Evolutionary conservation across 2,329 filamentous ascomycete species (phyloP).

Genomic region (Fonsecaea pedrosoi): DNA sequence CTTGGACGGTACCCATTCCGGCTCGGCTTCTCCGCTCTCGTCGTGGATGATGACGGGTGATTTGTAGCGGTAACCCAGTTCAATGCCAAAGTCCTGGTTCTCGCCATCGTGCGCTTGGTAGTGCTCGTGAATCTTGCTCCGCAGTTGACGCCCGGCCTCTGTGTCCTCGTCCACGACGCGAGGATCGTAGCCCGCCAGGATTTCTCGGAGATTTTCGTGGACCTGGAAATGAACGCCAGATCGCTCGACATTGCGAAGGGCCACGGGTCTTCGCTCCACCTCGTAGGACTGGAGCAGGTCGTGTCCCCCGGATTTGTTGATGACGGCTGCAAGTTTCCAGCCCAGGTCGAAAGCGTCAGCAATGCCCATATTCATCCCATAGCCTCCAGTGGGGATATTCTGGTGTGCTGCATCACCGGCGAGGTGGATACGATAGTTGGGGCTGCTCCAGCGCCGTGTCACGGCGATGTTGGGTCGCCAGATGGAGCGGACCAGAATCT

Average conservation of each 20-base stretch:
- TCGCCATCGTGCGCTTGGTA: constrained; percentile 30
- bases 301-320: constrained; percentile 47
- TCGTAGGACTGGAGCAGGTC: constrained; percentile 43
- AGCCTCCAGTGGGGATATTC: constrained; percentile 56
- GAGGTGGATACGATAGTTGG: constrained; percentile 44
- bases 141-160: constrained; percentile 13
- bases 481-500: constrained; percentile 43
- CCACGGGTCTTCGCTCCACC: constrained; percentile 43
- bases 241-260: constrained; percentile 40
- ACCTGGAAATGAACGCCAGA: constrained; percentile 39
- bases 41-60: constrained; percentile 35
- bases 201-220: constrained; percentile 26
- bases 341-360: constrained; percentile 63
- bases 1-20: constrained; percentile 13
- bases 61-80: constrained; percentile 36
- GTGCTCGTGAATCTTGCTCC: constrained; percentile 11
- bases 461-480: constrained; percentile 45
- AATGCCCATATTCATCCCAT: constrained; percentile 66
- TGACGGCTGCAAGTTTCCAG: constrained; percentile 61
- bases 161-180: constrained; percentile 17
- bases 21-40: neutral
- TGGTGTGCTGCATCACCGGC: constrained; percentile 66
- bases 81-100: constrained; percentile 39
- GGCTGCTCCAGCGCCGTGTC: constrained; percentile 38
- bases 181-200: constrained; percentile 15